Base-by-base conservation (phyloP, 2,329 filamentous ascomycete species). In the Cercospora sp. region DNA sequence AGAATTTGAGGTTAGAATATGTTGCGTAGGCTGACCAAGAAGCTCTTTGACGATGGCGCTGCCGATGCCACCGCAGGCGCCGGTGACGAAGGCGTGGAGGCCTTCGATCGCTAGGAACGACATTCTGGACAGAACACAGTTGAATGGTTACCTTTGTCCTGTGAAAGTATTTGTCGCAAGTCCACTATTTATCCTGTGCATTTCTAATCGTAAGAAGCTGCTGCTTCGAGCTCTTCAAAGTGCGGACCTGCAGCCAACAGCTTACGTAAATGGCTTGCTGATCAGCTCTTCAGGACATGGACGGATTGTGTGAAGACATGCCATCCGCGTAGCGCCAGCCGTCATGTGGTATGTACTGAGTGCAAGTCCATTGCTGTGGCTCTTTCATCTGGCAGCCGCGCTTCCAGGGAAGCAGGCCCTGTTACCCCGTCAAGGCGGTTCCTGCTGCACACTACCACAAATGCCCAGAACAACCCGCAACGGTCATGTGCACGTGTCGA, bases 51-150 rank as follows among this genome's bases (percentile, higher is more conserved):
- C 83, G 12, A 83, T 83, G 10, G 82, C 80, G 43, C 77, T 78
- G 1, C 85, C 85, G 74, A 87, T 85, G 3, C 82, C 83, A 13
- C 84, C 84, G 16, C 82, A 81, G 16, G 84, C 85, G 16, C 85
- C 85, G 0, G 85, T 86, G 28, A 87, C 79, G 67, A 87, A 85
- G 34, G 85, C 85, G 77, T 87, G 85, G 28, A 80, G 77, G 13
- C 80, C 81, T 70, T 85, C 81, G 30, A 86, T 76, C 2, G 77
- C 79, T 5, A 86, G 77, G 67, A 84, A 86, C 1, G 83, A 82
- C 77, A 80, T 78, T 6, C 30, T 34, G 26, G n/a, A 18, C 21
- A 6, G n/a, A n/a, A 58, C 21, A 58, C 53, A 18, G 13, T 34
- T n/a, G 37, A n/a, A 9, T 43, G 16, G 13, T 6, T 43, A 43